phyloP scores from a whole-genome alignment of 2,329 filamentous ascomycete species.

The Aspergillus sclerotialis region DNA sequence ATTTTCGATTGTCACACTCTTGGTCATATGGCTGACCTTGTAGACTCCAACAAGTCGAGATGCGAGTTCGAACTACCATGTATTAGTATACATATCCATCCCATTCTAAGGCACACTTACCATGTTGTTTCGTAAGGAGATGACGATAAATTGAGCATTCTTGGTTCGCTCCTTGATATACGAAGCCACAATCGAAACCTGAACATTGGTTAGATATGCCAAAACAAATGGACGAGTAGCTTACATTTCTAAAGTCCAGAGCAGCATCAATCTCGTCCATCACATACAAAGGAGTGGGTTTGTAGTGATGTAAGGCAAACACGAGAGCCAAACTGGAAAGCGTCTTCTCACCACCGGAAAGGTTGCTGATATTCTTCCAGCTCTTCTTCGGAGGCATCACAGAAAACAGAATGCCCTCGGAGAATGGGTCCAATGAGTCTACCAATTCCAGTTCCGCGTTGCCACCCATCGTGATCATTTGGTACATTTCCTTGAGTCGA shows the following conservation, averaged over 20 bases:
- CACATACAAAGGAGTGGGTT: constrained; percentile 93
- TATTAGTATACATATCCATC: constrained; percentile 5
- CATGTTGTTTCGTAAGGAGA: constrained; percentile 98
- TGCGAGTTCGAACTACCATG: constrained; percentile 76
- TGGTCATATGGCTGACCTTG: constrained; percentile 99
- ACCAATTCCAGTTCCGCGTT: constrained; percentile 97
- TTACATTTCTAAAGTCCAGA: constrained; percentile 93
- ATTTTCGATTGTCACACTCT: constrained; percentile 85
- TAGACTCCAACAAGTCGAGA: constrained; percentile 92
- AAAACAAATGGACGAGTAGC: constrained; percentile 31
- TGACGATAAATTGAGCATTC: constrained; percentile 98
- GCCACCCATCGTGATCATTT: constrained; percentile 99
- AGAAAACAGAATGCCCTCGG: constrained; percentile 90
- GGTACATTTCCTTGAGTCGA: constrained; percentile 98
- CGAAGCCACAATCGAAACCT: constrained; percentile 95
- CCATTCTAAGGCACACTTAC: constrained; percentile 17
- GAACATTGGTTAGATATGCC: constrained; percentile 5
- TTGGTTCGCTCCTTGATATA: constrained; percentile 99
- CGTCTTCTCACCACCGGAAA: constrained; percentile 96
- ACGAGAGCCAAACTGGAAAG: constrained; percentile 86
- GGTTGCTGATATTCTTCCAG: constrained; percentile 98
- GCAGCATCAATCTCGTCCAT: constrained; percentile 99
- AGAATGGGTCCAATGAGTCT: constrained; percentile 92
- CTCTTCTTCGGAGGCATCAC: constrained; percentile 99
- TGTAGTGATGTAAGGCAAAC: constrained; percentile 97